These are phyloP conservation scores for Amylostereum chailletii DNA, from an alignment of 1,284 basidiomycete species.

Conservation along the genomic window DNA sequence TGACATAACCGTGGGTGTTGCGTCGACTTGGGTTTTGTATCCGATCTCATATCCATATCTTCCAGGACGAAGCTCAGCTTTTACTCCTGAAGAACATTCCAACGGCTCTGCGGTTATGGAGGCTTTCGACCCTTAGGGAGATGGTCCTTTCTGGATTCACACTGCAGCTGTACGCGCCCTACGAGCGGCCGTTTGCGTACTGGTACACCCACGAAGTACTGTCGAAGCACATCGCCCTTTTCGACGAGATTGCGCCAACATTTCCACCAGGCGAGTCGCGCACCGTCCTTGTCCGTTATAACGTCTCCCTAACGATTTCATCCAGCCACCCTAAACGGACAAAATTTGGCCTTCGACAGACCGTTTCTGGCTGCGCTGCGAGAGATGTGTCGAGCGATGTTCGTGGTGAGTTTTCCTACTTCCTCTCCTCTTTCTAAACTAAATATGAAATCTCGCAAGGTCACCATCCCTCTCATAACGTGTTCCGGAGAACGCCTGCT, in stretches of 20 bases:
- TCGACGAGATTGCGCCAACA: slow-evolving; percentile 37
- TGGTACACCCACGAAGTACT: slow-evolving; percentile 58
- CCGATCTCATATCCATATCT: background rate
- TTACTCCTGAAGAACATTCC: slow-evolving; percentile 33
- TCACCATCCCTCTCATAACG: slow-evolving; percentile 25
- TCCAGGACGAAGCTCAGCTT: slow-evolving; percentile 15
- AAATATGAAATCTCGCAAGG: slow-evolving; percentile 13
- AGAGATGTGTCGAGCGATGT: slow-evolving; percentile 37
- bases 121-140: slow-evolving; percentile 55
- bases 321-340: slow-evolving; percentile 32
- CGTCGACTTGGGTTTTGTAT: slow-evolving; percentile 5
- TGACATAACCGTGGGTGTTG: slow-evolving; percentile 15
- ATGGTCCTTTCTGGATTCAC: slow-evolving; percentile 71
- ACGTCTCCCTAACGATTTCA: background rate
- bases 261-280: slow-evolving; percentile 29
- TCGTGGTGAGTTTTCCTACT: slow-evolving; percentile 17
- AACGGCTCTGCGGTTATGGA: slow-evolving; percentile 42
- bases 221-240: slow-evolving; percentile 41
- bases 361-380: slow-evolving; percentile 46
- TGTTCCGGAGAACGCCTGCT: slow-evolving; percentile 27
- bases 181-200: slow-evolving; percentile 66
- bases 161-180: slow-evolving; percentile 58
- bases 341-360: slow-evolving; percentile 42
- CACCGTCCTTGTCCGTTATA: background rate
- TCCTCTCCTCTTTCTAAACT: slow-evolving; percentile 12